Evolutionary conservation across 2,329 filamentous ascomycete genomes (phyloP), one percentile per base, ranked within the genome.

Genomic region (Calonectria pseudoturangicola): DNA sequence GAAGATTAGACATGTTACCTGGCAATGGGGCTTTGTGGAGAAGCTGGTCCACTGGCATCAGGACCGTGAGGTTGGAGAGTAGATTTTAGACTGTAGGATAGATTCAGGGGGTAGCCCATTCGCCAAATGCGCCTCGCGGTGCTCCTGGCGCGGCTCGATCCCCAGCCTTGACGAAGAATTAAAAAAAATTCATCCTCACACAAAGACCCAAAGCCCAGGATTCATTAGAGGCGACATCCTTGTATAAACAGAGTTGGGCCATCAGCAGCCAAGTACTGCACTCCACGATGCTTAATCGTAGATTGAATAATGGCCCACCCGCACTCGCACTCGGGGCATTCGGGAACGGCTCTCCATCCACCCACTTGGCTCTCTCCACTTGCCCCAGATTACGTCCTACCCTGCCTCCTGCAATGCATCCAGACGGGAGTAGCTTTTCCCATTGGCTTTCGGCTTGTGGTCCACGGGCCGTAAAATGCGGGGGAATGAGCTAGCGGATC

Each of bases 1-100:
- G 73, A 66, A 71, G 21, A 85, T 74, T 76, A 76, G n/a, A 21
- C 68, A 73, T 28, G 64, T 48, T 27, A 73, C 68, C 5, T 71
- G 67, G 64, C n/a, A 68, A 27, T 73, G 71, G 73, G 48, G 58
- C 9, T 73, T 75, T 27, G 47, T 75, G 1, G 66, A 71, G 73
- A 65, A 60, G 9, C 33, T 73, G 36, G 56, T 70, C 36, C 71
- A 73, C 60, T 75, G 73, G 73, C 50, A 75, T 30, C 47, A 68
- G 12, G 73, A 75, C 43, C 73, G 73, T 13, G 73, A 75, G 71
- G 73, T 75, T n/a, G 73, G 73, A 27, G 73, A 75, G 41, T 75
- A 68, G 66, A 33, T 6, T 5, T 16, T 60, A 39, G 33, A 25
- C 7, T 58, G 18, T 9, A 28, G n/a, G 13, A 4, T 39, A 36